Evolutionary conservation across 345 rosid species (phyloP).

Genomic region (Melastoma malabathricum): DNA sequence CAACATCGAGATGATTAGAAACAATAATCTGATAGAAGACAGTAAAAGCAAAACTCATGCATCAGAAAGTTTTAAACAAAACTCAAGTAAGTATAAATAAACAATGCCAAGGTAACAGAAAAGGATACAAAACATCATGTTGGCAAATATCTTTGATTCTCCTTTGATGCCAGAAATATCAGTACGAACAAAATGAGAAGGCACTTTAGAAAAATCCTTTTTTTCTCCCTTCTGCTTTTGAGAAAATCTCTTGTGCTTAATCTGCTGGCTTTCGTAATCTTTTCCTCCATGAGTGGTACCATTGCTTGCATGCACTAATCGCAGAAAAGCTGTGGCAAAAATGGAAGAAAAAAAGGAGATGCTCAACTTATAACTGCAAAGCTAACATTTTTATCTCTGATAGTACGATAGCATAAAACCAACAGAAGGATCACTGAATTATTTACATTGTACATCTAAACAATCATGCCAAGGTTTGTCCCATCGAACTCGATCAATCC

Average conservation of each 20-base stretch:
- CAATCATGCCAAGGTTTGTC: conserved; percentile 99
- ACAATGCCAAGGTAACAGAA: neutral
- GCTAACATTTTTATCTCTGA: neutral
- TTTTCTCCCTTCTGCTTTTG: conserved; percentile 46
- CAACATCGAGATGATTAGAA: no score
- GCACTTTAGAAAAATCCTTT: conserved; percentile 48
- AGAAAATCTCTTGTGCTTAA: conserved; percentile 23
- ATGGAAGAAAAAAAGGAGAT: conserved; percentile 1
- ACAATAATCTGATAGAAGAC: no score
- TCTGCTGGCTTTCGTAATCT: conserved; percentile 29
- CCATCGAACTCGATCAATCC: conserved; percentile 85
- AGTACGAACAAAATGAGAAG: conserved; percentile 68
- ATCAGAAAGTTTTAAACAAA: neutral
- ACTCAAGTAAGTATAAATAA: no score
- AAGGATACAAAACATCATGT: conserved; percentile 93
- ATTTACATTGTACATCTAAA: conserved; percentile 84
- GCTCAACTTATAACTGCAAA: neutral
- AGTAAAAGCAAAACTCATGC: no score
- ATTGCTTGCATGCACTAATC: conserved; percentile 72
- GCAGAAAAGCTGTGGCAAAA: conserved; percentile 58
- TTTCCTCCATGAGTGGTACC: conserved; percentile 71
- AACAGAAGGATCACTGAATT: conserved; percentile 1
- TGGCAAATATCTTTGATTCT: conserved; percentile 62
- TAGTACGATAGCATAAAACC: neutral
- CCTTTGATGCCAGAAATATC: conserved; percentile 73